These are phyloP conservation scores for Venturiaceae sp. DNA, from an alignment of 2,329 filamentous ascomycete genomes.

Conservation along the genomic window DNA sequence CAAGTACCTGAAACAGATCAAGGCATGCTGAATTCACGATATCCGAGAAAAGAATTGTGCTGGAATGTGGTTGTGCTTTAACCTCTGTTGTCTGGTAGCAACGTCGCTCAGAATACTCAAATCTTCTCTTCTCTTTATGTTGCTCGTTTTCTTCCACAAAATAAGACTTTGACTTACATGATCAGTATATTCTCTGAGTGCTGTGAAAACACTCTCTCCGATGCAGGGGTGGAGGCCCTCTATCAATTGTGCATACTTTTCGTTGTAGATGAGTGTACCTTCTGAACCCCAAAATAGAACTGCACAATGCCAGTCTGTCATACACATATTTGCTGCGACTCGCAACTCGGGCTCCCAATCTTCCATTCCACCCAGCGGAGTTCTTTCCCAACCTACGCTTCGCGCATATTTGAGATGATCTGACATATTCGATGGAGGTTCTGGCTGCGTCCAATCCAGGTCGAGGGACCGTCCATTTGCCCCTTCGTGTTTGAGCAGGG, in stretches of 20 bases:
- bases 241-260: not conserved
- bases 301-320: not conserved
- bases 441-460: not conserved
- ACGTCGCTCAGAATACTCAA: no score
- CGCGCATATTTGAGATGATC: not conserved
- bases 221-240: not conserved
- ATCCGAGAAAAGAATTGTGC: no score
- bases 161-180: not conserved
- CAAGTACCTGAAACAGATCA: no score
- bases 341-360: not conserved
- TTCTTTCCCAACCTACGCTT: not conserved
- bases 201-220: not conserved
- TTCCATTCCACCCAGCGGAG: slow-evolving; percentile 1
- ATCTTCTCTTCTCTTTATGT: no score
- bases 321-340: not conserved
- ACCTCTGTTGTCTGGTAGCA: no score
- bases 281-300: slow-evolving; percentile 3
- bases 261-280: slow-evolving; percentile 25
- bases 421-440: not conserved
- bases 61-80: no score
- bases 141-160: no score
- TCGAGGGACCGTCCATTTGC: not conserved
- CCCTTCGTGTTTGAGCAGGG: not conserved
- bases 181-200: not conserved
- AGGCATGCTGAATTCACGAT: no score